Evolutionary conservation across 768 basidiomycete genomes (phyloP).

Genomic region (Phaeotremella fagi): DNA sequence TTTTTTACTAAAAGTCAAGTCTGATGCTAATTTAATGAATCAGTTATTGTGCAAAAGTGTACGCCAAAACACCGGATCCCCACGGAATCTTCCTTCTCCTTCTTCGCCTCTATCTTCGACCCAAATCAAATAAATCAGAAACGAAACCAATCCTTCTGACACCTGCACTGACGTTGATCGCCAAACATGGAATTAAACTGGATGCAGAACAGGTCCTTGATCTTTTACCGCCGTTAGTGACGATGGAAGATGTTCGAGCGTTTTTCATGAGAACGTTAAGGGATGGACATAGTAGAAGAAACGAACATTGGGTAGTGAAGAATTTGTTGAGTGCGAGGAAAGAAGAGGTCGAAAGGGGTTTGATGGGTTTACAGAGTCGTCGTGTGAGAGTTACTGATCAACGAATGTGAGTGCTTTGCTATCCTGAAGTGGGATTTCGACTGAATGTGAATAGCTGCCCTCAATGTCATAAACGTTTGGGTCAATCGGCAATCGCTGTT

Average conservation of each 20-base stretch:
- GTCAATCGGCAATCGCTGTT: slow-evolving; percentile 87
- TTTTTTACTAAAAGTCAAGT: background rate
- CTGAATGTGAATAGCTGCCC: slow-evolving; percentile 63
- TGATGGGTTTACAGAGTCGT: slow-evolving; percentile 72
- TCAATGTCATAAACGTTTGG: slow-evolving; percentile 89
- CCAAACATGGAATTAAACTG: slow-evolving; percentile 73
- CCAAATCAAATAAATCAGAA: slow-evolving; percentile 54
- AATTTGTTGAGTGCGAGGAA: slow-evolving; percentile 68
- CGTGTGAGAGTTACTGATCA: slow-evolving; percentile 86
- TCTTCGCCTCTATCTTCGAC: slow-evolving; percentile 79
- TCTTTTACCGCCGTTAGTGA: slow-evolving; percentile 83
- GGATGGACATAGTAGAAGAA: slow-evolving; percentile 58
- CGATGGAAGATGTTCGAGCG: slow-evolving; percentile 67
- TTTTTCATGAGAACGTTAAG: slow-evolving; percentile 69
- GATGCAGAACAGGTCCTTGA: slow-evolving; percentile 77
- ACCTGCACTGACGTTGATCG: slow-evolving; percentile 83
- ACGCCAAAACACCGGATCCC: slow-evolving; percentile 56
- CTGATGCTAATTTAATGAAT: background rate
- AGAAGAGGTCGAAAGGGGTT: slow-evolving; percentile 66
- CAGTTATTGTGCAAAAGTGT: slow-evolving; percentile 86
- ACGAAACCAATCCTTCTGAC: slow-evolving; percentile 54
- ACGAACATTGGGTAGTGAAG: slow-evolving; percentile 63
- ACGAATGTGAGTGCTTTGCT: slow-evolving; percentile 87
- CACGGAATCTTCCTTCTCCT: slow-evolving; percentile 74
- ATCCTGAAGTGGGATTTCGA: background rate